These are phyloP conservation scores for Anaeromyces robustus DNA, from an alignment of 192 early-diverging fungal genomes.

Conservation along the genomic window DNA sequence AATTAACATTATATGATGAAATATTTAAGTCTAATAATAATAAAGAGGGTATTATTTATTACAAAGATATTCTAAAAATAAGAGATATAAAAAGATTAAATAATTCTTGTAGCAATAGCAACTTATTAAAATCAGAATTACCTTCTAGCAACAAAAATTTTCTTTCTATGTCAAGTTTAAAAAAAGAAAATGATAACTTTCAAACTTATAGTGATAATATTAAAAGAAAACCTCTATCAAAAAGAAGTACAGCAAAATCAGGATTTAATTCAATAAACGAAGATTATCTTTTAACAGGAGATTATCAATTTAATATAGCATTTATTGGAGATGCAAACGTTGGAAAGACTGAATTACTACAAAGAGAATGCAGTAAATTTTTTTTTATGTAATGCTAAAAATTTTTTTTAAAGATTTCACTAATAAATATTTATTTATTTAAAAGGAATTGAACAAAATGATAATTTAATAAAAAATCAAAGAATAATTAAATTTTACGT, in stretches of 20 bases:
- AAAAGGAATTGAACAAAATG: neutral
- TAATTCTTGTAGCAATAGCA: neutral
- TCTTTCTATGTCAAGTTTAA: neutral
- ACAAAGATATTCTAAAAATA: neutral
- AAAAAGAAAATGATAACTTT: neutral
- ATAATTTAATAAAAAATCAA: neutral
- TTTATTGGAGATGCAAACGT: neutral
- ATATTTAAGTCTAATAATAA: neutral
- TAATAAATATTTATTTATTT: neutral
- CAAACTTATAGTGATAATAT: neutral
- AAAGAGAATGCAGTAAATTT: neutral
- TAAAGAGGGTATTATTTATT: neutral
- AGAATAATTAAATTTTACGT: neutral
- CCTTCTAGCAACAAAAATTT: neutral
- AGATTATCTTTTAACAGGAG: neutral
- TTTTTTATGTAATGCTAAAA: too few species aligned
- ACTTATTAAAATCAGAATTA: neutral
- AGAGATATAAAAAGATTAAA: neutral
- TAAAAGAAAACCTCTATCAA: neutral
- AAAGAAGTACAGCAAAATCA: neutral
- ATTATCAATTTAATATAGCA: neutral
- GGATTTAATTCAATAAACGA: neutral
- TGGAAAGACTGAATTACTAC: neutral
- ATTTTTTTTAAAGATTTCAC: too few species aligned
- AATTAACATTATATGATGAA: neutral